phyloP scores from a whole-genome alignment of 768 basidiomycete genomes.

The Kwoniella shandongensis region DNA sequence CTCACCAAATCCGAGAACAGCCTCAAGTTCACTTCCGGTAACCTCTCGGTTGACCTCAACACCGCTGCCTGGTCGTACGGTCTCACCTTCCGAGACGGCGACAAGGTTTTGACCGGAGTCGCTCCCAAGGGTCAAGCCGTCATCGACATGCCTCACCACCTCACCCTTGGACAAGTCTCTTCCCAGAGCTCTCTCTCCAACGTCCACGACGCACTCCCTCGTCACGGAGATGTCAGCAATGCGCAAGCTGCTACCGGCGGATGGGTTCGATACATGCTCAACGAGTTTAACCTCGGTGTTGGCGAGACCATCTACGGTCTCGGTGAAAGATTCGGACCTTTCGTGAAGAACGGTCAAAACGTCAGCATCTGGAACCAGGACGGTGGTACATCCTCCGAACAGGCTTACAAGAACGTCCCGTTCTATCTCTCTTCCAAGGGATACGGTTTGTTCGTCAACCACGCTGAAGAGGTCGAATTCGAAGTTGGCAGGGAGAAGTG shows the following conservation, averaged over 20 bases:
- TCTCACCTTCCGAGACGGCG: constrained; percentile 24
- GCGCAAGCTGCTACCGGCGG: constrained; percentile 45
- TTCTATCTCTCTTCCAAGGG: constrained; percentile 56
- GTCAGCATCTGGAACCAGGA: constrained; percentile 73
- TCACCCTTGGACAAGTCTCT: constrained; percentile 53
- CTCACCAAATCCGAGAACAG: constrained; percentile 49
- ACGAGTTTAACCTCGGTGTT: constrained; percentile 64
- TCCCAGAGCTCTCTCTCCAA: constrained; percentile 62
- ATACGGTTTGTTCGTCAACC: constrained; percentile 75
- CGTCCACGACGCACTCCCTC: constrained; percentile 50
- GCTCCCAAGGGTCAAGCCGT: constrained; percentile 41
- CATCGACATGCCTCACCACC: constrained; percentile 47
- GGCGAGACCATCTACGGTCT: constrained; percentile 73
- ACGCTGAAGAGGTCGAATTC: constrained; percentile 67
- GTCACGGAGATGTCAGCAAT: constrained; percentile 51
- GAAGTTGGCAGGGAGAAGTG: constrained; percentile 58
- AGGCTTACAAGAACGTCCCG: constrained; percentile 52
- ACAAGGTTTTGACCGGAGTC: constrained; percentile 4
- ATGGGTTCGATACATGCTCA: constrained; percentile 49
- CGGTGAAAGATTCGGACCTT: constrained; percentile 72
- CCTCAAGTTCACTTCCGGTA: constrained; percentile 41
- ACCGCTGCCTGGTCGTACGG: constrained; percentile 23
- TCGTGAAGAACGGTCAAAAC: constrained; percentile 67
- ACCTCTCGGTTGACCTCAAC: constrained; percentile 17
- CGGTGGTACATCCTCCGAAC: constrained; percentile 62